phyloP scores from a whole-genome alignment of 805 yeast species.

The Teunomyces funiuensis region DNA sequence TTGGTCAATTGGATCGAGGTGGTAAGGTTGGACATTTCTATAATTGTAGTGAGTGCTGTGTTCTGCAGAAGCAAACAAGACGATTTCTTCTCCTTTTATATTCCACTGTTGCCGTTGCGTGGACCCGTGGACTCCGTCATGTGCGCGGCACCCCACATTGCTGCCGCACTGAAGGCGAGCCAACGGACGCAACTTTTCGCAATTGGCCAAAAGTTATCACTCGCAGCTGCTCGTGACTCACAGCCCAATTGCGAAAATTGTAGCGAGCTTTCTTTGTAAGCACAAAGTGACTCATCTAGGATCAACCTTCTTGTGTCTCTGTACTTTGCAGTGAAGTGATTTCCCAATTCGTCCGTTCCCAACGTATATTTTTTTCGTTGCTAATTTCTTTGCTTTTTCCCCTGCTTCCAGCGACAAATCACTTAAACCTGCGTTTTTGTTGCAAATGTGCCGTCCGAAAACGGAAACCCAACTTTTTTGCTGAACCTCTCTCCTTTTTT shows the following conservation, averaged over 20 bases:
- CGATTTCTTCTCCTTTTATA: not conserved
- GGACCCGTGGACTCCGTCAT: not conserved
- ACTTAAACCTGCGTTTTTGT: too few species aligned
- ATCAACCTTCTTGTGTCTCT: too few species aligned
- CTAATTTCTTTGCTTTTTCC: too few species aligned
- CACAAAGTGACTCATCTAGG: not conserved
- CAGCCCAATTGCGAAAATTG: not conserved
- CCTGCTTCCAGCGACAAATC: too few species aligned
- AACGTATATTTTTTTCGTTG: too few species aligned
- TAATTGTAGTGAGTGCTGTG: too few species aligned
- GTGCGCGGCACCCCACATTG: not conserved
- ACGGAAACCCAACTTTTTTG: too few species aligned
- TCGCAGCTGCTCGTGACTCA: not conserved
- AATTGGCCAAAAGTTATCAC: not conserved
- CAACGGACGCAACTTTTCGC: not conserved
- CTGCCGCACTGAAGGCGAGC: not conserved
- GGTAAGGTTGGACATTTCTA: slow-evolving; percentile 34
- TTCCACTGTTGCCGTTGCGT: not conserved
- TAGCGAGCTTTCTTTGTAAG: too few species aligned
- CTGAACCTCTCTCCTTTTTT: not conserved
- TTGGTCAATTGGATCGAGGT: slow-evolving; percentile 35
- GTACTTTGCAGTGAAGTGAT: too few species aligned
- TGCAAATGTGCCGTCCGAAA: too few species aligned
- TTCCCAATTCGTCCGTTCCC: too few species aligned
- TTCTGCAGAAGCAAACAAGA: too few species aligned